phyloP scores from a whole-genome alignment of 2,329 filamentous ascomycete species.

The Nannizziopsis arthrosporioides region DNA sequence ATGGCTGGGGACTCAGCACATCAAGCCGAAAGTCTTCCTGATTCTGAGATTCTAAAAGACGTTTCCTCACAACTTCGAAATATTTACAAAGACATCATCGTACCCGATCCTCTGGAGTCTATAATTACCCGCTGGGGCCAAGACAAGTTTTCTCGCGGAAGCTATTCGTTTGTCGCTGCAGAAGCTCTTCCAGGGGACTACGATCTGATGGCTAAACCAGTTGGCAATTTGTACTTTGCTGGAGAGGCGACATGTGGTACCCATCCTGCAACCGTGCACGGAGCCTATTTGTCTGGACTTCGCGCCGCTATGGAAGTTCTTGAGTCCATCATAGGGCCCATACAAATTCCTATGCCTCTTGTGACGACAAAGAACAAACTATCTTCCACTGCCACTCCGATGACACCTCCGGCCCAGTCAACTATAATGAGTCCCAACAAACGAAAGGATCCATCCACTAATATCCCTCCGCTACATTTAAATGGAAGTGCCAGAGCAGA shows the following conservation, averaged over 20 bases:
- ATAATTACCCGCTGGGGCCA: conserved; percentile 87
- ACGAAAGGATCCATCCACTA: conserved; percentile 15
- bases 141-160: conserved; percentile 83
- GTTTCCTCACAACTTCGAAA: conserved; percentile 66
- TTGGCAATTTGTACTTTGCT: conserved; percentile 87
- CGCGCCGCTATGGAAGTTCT: conserved; percentile 80
- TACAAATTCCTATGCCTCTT: conserved; percentile 63
- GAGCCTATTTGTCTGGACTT: conserved; percentile 86
- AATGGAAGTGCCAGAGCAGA: neutral
- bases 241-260: conserved; percentile 94
- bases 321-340: conserved; percentile 66
- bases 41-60: conserved; percentile 66
- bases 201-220: conserved; percentile 70
- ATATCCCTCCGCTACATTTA: neutral
- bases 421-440: conserved; percentile 20
- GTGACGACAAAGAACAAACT: conserved; percentile 50
- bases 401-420: conserved; percentile 18
- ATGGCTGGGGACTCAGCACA: conserved; percentile 94
- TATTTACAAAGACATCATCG: conserved; percentile 53
- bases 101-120: conserved; percentile 70
- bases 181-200: conserved; percentile 78
- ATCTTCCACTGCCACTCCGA: conserved; percentile 18
- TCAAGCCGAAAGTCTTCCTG: conserved; percentile 65
- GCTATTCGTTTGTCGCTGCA: conserved; percentile 86
- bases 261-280: conserved; percentile 92